Base-by-base conservation (phyloP, 805 yeast species). In the Metschnikowia corniflorae region DNA sequence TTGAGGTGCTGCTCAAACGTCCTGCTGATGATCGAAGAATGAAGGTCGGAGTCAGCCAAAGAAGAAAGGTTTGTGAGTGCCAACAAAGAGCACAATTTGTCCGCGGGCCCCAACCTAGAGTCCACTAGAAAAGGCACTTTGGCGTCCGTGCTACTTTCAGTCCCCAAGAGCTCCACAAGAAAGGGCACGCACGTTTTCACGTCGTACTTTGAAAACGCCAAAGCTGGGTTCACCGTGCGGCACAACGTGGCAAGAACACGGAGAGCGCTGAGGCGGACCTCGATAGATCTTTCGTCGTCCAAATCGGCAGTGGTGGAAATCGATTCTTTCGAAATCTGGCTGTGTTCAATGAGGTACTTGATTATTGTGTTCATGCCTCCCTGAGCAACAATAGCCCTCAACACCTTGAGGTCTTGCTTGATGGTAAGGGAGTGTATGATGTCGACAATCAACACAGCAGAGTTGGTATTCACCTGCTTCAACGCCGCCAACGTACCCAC, bases 31-130 rank as follows among this genome's bases (percentile, higher is more conserved):
- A 63, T 55, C 29, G 60, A 55, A 5, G 69, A 60, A 9, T 56
- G 63, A 18, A 70, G 59, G 7, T 70, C 67, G 4, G 66, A 62
- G 8, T 63, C 64, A 2, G 68, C 41, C 14, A 36, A 21, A 0
- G 86, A 69, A 0, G 86, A 74, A 6, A 82, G 46, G 55, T 84
- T 85, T 1, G 91, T 84, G 19, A 84, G 64, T 0, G 89, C 86
- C 16, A 80, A 52, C 26, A 85, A 58, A 0, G 80, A 63, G 48
- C 79, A 82, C 46, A 71, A 73, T 15, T 71, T 67, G 39, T 75
- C 81, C 10, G 70, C 46, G 3, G 46, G 44, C 1, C 68, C 57
- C 14, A 64, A 42, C 15, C 27, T 26, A 9, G 32, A 23, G 12
- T 10, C 24, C 4, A 13, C 29, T 3, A 35, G 3, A 13, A 23